Evolutionary conservation across 2,329 filamentous ascomycete genomes (phyloP).

Genomic region (Zasmidium angulare): DNA sequence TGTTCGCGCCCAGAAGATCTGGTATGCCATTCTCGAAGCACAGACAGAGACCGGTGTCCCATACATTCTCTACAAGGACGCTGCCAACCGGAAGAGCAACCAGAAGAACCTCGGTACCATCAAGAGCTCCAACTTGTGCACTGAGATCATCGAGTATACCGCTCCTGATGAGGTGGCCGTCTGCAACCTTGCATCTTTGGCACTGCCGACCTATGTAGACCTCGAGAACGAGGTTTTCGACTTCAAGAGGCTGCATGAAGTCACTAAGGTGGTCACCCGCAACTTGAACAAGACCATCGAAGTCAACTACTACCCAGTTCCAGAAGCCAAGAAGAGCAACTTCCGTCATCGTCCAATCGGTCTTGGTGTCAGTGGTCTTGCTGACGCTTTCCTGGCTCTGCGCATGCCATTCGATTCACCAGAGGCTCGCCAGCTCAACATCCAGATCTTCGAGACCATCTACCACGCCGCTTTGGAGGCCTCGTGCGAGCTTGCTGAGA

Average conservation of each 20-base stretch:
- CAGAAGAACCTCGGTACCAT: conserved; percentile 99
- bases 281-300: conserved; percentile 99
- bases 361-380: conserved; percentile 95
- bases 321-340: conserved; percentile 92
- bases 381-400: conserved; percentile 95
- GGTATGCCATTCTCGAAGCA: conserved; percentile 97
- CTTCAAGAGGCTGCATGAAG: conserved; percentile 95
- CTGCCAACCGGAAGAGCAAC: conserved; percentile 98
- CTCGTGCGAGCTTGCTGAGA: conserved; percentile 81
- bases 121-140: conserved; percentile 97
- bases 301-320: conserved; percentile 96
- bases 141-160: conserved; percentile 96
- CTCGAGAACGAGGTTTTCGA: conserved; percentile 82
- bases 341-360: conserved; percentile 95
- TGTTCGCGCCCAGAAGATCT: conserved; percentile 96
- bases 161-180: conserved; percentile 98
- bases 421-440: conserved; percentile 91
- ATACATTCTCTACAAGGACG: conserved; percentile 99
- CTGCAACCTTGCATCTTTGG: conserved; percentile 94
- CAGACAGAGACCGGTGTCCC: conserved; percentile 99
- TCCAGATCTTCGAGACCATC: conserved; percentile 98
- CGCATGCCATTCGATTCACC: conserved; percentile 96
- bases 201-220: conserved; percentile 88
- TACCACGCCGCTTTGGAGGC: conserved; percentile 93
- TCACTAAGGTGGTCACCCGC: conserved; percentile 84